phyloP scores from a whole-genome alignment of 257 asterid genomes.

The Penstemon barbatus region DNA sequence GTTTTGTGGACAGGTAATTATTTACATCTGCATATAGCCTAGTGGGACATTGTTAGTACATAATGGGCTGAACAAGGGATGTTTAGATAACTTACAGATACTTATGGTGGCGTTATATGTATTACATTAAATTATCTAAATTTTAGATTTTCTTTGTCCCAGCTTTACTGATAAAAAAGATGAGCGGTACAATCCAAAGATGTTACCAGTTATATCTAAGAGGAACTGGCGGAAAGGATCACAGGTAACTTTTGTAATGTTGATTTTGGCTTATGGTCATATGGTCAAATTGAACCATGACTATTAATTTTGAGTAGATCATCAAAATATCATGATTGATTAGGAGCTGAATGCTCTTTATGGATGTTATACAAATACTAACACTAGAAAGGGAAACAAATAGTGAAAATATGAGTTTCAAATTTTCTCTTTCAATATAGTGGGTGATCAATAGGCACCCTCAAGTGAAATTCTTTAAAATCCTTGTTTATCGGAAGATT shows the following conservation, averaged over 20 bases:
- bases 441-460: background rate
- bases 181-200: constrained; percentile 78
- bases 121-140: background rate
- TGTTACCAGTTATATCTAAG: constrained; percentile 83
- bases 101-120: constrained; percentile 11
- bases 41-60: constrained; percentile 8
- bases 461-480: constrained; percentile 1
- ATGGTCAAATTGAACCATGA: constrained; percentile 2
- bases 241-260: constrained; percentile 55
- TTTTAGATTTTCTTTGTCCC: constrained; percentile 25
- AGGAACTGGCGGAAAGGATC: constrained; percentile 98
- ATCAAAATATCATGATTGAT: constrained; percentile 12
- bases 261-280: constrained; percentile 16
- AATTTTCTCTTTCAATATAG: background rate
- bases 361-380: constrained; percentile 5
- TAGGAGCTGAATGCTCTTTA: background rate
- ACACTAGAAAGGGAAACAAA: background rate
- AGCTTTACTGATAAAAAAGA: constrained; percentile 85
- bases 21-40: constrained; percentile 19
- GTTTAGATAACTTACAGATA: constrained; percentile 10
- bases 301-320: background rate
- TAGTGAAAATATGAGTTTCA: constrained; percentile 15
- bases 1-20: constrained; percentile 92
- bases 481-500: constrained; percentile 3
- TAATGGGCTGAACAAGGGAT: background rate